These are phyloP conservation scores for Colletotrichum camelliae DNA, from an alignment of 2,329 filamentous ascomycete species.

Conservation along the genomic window DNA sequence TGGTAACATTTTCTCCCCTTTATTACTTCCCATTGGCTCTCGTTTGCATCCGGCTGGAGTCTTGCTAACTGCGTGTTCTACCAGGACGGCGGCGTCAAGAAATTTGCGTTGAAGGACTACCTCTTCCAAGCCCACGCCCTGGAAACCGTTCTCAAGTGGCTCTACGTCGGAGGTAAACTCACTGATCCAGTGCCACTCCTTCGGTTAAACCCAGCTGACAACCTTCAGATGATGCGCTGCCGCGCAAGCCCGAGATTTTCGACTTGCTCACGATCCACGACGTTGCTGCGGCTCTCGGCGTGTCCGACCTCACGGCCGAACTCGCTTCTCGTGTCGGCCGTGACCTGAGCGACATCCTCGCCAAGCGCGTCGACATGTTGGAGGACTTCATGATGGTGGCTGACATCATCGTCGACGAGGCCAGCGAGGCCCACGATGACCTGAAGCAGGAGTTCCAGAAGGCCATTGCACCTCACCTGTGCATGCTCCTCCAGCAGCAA, in stretches of 20 bases:
- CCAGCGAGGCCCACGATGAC: neutral
- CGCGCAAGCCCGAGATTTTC: neutral
- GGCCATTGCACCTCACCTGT: neutral
- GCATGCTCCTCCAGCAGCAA: neutral
- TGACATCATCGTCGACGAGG: neutral
- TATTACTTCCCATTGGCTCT: neutral
- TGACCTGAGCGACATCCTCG: neutral
- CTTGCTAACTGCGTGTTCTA: neutral
- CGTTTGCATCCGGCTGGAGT: no score
- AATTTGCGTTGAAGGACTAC: neutral
- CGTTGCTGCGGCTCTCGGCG: neutral
- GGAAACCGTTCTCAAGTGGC: neutral
- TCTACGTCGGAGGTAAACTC: neutral
- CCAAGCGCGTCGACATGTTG: neutral
- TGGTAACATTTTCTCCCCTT: neutral
- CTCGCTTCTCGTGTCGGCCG: neutral
- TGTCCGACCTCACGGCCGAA: neutral
- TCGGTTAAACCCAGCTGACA: neutral
- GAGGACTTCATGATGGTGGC: neutral
- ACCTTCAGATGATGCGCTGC: neutral
- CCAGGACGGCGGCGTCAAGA: neutral
- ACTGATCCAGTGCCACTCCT: accelerated
- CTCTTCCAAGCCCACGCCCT: neutral
- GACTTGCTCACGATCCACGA: neutral
- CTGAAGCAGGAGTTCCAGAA: neutral